Base-by-base conservation (phyloP, 2,329 filamentous ascomycete genomes). In the Nemania abortiva region DNA sequence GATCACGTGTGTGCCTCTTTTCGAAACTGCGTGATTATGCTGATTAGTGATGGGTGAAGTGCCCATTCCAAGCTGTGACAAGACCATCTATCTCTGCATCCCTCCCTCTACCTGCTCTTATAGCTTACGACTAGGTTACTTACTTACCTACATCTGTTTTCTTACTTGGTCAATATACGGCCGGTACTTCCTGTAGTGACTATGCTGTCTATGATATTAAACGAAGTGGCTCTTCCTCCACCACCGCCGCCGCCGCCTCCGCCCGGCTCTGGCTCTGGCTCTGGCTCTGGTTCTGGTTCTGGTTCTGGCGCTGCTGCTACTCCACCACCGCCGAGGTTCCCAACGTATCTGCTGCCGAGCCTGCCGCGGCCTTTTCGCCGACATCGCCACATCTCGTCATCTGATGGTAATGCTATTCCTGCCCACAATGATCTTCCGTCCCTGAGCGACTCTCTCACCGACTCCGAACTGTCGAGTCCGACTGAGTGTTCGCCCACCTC, bases 321-420 rank as follows among this genome's bases (percentile, higher is more conserved):
- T 53, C 34, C 63, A 29, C 69, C 72, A 29, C 68, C 73, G 65
- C 84, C 82, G 29, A 78, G 81, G 31, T 88, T 88, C 73, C 82
- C 86, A 11, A 81, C 76, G 70, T 89, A 85, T 74, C 80, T 89
- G 29, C 81, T 89, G 24, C 85, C 86, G 11, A 85, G 81, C 75
- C 79, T 88, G 72, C 80, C 79, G 54, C 81, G 87, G 52, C 81
- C 84, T n/a, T 83, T 87, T 70, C 81, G 80, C 50, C 82, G 82
- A 59, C 82, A 82, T 66, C 79, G 79, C 49, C 76, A 70, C 59
- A 75, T 72, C 68, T 73, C 74, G 24, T 79, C 80, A 10, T 75
- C 79, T n/a, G 7, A 37, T 13, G 78, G 77, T n/a, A 75, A 70
- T 64, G 70, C 70, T 34, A 63, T 60, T 22, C 70, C 75, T 37